Conservation (phyloP, 1,284 basidiomycete genomes). For the Ceratobasidium sp. region DNA sequence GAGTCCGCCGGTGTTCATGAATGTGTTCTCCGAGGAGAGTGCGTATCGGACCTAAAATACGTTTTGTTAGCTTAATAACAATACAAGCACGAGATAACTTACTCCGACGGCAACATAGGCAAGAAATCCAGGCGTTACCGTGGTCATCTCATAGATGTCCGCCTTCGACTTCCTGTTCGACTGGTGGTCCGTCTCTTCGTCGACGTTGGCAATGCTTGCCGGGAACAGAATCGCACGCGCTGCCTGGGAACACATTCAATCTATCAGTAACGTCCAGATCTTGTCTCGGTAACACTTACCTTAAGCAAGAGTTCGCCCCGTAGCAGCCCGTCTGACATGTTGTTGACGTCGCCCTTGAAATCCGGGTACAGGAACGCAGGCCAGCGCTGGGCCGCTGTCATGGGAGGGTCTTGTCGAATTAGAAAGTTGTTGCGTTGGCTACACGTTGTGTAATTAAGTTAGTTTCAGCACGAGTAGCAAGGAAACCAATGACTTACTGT, state of each 20-base stretch:
- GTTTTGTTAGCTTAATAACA: background rate
- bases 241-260: background rate
- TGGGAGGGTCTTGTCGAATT: background rate
- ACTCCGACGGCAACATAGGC: slow-evolving; percentile 22
- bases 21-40: slow-evolving; percentile 1
- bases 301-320: slow-evolving; percentile 4
- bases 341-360: background rate
- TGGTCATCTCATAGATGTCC: background rate
- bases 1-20: background rate
- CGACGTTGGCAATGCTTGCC: slow-evolving; percentile 9
- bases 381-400: background rate
- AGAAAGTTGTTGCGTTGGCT: background rate
- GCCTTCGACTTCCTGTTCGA: slow-evolving; percentile 20
- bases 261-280: background rate
- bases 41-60: slow-evolving; percentile 11
- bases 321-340: slow-evolving; percentile 5
- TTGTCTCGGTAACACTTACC: background rate
- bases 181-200: background rate
- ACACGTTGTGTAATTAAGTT: background rate
- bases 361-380: slow-evolving; percentile 10
- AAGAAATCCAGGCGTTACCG: slow-evolving; percentile 15
- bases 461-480: background rate
- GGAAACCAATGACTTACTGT: background rate
- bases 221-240: background rate
- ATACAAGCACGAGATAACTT: background rate